phyloP scores from a whole-genome alignment of 805 yeast species.

The Brettanomyces custersianus region DNA sequence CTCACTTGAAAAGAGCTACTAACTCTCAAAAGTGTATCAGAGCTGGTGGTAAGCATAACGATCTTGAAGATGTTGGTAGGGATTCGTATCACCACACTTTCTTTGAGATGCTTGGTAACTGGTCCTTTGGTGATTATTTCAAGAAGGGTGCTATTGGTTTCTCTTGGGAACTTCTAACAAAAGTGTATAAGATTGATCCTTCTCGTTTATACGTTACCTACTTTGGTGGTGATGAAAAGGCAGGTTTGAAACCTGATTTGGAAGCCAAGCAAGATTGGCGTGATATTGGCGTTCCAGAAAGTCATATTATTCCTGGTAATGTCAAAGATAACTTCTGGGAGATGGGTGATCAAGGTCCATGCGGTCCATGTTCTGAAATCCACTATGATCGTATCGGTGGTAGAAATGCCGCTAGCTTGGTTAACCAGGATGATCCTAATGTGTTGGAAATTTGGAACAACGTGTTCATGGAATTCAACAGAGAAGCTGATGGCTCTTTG shows the following conservation, averaged over 20 bases:
- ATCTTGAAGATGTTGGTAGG: slow-evolving; percentile 95
- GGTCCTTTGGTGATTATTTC: slow-evolving; percentile 99
- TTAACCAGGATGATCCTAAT: slow-evolving; percentile 95
- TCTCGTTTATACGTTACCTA: slow-evolving; percentile 90
- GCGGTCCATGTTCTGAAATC: slow-evolving; percentile 98
- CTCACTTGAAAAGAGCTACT: slow-evolving; percentile 76
- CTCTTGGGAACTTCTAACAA: slow-evolving; percentile 88
- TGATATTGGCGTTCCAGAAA: slow-evolving; percentile 80
- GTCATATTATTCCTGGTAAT: slow-evolving; percentile 87
- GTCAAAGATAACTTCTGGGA: slow-evolving; percentile 97
- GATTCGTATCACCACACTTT: slow-evolving; percentile 98
- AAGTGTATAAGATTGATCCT: slow-evolving; percentile 69
- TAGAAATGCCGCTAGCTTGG: slow-evolving; percentile 85
- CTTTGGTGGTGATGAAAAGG: slow-evolving; percentile 83
- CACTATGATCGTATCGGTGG: slow-evolving; percentile 99
- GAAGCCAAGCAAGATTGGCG: slow-evolving; percentile 89
- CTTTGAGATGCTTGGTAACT: slow-evolving; percentile 98
- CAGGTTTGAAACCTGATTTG: slow-evolving; percentile 84
- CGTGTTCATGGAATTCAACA: slow-evolving; percentile 93
- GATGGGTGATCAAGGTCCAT: slow-evolving; percentile 99
- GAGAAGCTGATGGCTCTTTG: slow-evolving; percentile 80
- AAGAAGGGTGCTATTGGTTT: slow-evolving; percentile 83
- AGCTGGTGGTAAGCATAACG: slow-evolving; percentile 99
- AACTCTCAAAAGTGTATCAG: slow-evolving; percentile 98
- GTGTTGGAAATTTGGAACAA: slow-evolving; percentile 97